Percentiles rank a stretch among this genome's conserved stretches.
These are phyloP conservation scores for Leishmania martiniquensis DNA, from an alignment of 208 protist genomes.

Conservation along the genomic window DNA sequence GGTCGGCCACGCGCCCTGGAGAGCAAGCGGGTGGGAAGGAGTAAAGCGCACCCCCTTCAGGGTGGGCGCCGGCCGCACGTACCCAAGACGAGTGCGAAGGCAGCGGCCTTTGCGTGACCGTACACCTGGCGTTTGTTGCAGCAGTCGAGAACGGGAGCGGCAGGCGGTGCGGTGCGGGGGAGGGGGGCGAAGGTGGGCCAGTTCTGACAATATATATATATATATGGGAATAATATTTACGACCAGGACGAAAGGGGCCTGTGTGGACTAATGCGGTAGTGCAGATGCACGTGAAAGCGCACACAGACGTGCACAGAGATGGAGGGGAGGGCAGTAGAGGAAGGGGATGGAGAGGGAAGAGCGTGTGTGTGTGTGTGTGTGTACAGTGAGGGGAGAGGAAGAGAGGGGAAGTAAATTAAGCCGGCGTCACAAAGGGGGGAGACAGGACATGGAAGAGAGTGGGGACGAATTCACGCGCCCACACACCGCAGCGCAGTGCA, in stretches of 20 bases:
- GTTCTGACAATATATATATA: no score
- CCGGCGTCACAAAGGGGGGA: no score
- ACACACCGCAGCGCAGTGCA: neutral
- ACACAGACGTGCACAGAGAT: neutral
- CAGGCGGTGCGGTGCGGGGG: neutral
- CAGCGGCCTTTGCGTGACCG: no score
- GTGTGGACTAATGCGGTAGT: neutral
- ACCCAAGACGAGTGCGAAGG: neutral
- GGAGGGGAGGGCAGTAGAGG: no score
- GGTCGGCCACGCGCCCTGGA: neutral
- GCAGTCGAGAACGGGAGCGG: neutral
- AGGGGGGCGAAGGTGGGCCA: neutral
- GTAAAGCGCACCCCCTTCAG: neutral
- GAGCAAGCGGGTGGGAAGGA: neutral
- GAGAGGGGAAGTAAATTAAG: no score
- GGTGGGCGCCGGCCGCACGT: neutral
- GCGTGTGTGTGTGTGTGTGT: no score
- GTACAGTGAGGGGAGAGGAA: no score
- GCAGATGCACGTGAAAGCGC: neutral
- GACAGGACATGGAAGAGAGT: no score
- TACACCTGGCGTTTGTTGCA: no score
- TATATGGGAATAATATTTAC: neutral
- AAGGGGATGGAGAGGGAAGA: no score
- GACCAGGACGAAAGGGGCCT: neutral
- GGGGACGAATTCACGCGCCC: neutral